Percentiles rank a stretch among this genome's conserved stretches.
These are phyloP conservation scores for Triticum aestivum DNA, from an alignment of 176 grass and related monocot genomes.

Conservation along the genomic window IWGSC_CS_RefSeq_v2.1 NC_057806.1:664104537-664105036, in stretches of 20 bases:
- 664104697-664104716: neutral
- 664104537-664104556: neutral
- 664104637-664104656: constrained; percentile 25
- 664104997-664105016: neutral
- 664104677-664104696: neutral
- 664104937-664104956: neutral
- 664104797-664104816: neutral
- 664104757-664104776: neutral
- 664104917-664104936: constrained; percentile 31
- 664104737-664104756: neutral
- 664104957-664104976: neutral
- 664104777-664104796: neutral
- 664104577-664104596: neutral
- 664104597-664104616: neutral
- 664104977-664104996: neutral
- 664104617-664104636: neutral
- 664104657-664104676: neutral
- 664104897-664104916: constrained; percentile 82
- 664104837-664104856: constrained; percentile 1
- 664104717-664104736: neutral
- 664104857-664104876: constrained; percentile 66
- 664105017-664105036: neutral
- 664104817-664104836: neutral
- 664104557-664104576: neutral
- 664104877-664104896: constrained; percentile 79